Evolutionary conservation across 73 alveolate genomes (phyloP).

Genomic region (Breviolum minutum): DNA sequence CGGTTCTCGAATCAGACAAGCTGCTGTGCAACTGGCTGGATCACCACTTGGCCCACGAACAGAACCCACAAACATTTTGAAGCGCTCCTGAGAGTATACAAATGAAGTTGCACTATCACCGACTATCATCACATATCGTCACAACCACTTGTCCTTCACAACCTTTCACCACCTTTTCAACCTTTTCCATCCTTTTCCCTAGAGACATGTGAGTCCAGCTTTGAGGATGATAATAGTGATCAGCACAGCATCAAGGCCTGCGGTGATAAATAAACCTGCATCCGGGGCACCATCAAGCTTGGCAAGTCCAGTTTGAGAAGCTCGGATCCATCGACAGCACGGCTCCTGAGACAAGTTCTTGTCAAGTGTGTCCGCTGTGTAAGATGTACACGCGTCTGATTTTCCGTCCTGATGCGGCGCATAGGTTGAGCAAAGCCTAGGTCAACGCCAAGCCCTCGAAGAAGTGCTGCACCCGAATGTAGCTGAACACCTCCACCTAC

Average conservation of each 20-base stretch:
- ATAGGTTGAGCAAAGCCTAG: slow-evolving; percentile 67
- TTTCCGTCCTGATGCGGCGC: slow-evolving; percentile 47
- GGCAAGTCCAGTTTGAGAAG: slow-evolving; percentile 75
- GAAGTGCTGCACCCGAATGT: slow-evolving; percentile 70
- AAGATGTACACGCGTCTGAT: neutral
- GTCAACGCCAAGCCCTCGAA: slow-evolving; percentile 58
- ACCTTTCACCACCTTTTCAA: neutral
- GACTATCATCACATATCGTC: no score
- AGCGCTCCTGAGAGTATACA: neutral
- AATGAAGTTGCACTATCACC: neutral
- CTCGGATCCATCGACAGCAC: slow-evolving; percentile 37
- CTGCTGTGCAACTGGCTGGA: slow-evolving; percentile 65
- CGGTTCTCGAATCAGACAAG: neutral
- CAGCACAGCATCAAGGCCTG: neutral
- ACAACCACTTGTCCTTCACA: no score
- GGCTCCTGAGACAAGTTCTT: slow-evolving; percentile 5
- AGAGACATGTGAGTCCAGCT: neutral
- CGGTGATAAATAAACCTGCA: neutral
- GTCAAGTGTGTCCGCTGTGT: neutral
- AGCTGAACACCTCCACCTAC: slow-evolving; percentile 93
- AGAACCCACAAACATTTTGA: slow-evolving; percentile 36
- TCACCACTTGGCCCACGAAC: slow-evolving; percentile 50
- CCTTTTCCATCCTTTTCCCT: neutral
- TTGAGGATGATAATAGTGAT: neutral
- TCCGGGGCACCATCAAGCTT: neutral